A percentile compares a stretch with the other conserved stretches of the same genome.
Evolutionary conservation across 164 flowering plant species (phyloP).

Genomic region (Aristolochia californica): DNA sequence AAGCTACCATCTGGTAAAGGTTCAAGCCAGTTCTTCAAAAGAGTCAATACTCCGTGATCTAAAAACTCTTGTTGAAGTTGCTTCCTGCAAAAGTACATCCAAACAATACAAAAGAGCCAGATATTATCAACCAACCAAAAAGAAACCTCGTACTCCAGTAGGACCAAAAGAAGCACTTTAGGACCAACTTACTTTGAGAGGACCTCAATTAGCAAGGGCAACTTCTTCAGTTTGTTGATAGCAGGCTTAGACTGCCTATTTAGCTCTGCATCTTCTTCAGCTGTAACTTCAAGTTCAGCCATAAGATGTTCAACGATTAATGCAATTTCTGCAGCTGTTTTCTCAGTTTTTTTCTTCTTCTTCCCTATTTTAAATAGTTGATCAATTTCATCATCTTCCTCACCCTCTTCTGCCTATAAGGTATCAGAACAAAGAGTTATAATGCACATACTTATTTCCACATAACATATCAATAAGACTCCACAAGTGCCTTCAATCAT

Average conservation of each 20-base stretch:
- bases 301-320: constrained; percentile 76
- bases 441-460: too few relatives aligned
- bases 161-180: not conserved
- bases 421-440: not conserved
- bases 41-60: constrained; percentile 83
- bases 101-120: not conserved
- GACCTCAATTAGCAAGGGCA: constrained; percentile 83
- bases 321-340: constrained; percentile 81
- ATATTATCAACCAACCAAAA: too few relatives aligned
- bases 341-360: constrained; percentile 87
- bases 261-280: constrained; percentile 88
- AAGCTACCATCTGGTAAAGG: constrained; percentile 98
- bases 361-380: constrained; percentile 67
- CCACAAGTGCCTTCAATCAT: too few relatives aligned
- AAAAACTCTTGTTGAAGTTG: constrained; percentile 88
- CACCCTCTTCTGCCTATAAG: constrained; percentile 73
- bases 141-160: not conserved
- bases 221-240: constrained; percentile 81
- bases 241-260: constrained; percentile 86
- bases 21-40: constrained; percentile 88
- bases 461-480: too few relatives aligned
- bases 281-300: constrained; percentile 94
- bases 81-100: constrained; percentile 39
- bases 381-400: constrained; percentile 75
- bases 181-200: constrained; percentile 59